Base-by-base conservation (phyloP, 495 filamentous ascomycete species). In the Aspergillus baeticus region DNA sequence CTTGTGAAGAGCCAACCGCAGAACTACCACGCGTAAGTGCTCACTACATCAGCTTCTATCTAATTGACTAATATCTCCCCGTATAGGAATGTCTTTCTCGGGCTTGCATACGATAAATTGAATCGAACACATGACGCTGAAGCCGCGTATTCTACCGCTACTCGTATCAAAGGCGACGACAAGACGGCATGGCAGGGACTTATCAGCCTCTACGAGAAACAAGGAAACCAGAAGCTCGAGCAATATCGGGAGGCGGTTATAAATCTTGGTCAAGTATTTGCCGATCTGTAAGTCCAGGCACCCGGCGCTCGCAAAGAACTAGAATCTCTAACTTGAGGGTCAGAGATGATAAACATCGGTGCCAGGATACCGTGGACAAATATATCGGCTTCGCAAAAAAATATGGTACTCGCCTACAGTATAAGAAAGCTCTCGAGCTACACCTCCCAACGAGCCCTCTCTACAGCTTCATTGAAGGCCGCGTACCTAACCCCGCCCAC, bases 111-210 rank as follows among this genome's bases (percentile, higher is more conserved):
- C 36, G 91, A 94, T 67, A 90, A 90, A 65, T 83, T 87, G 59
- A 82, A 83, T 54, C 81, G 84, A 52, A 71, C 75, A 31, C 82
- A 87, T 1, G 85, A 90, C 29, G 84, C 92, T 2, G 92, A 92
- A 59, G 77, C 74, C 31, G 82, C 85, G 1, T 98, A 97, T 66
- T 71, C 81, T n/a, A 71, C 83, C 22, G 93, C 94, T 5, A 84
- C 89, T n/a, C 72, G 70, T 15, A 73, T 82, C 33, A 88, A 87
- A 52, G 66, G 72, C 10, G 71, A 77, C 15, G 87, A 90, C 38
- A 73, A 79, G 37, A 83, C 90, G 53, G 88, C 89, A 59, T 98
- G 91, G 92, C 88, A 94, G 72, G 94, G 94, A 6, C 74, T 98
- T n/a, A 81, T 94, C 64, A 87, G 83, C 58, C 64, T 97, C 10